These are phyloP conservation scores for Phytophthora sp. DNA, from an alignment of 352 stramenopile species.

Conservation along the genomic window DNA sequence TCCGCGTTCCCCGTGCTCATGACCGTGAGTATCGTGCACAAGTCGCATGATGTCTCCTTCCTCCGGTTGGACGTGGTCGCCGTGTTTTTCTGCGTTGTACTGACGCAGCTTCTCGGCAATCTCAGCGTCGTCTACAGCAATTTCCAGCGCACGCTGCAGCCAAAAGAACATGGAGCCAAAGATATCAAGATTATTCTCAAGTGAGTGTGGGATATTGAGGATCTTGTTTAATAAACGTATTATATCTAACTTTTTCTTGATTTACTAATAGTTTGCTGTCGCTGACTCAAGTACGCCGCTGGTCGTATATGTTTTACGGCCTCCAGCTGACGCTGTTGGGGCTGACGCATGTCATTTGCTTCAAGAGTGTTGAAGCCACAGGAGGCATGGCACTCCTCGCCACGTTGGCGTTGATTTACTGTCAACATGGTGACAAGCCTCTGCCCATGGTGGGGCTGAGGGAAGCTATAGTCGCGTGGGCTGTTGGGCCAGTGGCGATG, in stretches of 20 bases:
- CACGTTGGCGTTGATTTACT: slow-evolving; percentile 65
- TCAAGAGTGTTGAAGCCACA: slow-evolving; percentile 45
- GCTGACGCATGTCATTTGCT: slow-evolving; percentile 44
- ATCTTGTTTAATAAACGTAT: slow-evolving; percentile 2
- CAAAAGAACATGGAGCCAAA: slow-evolving; percentile 40
- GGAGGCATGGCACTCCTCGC: slow-evolving; percentile 38
- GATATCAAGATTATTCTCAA: slow-evolving; percentile 69
- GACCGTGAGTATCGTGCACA: slow-evolving; percentile 55
- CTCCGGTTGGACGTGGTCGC: slow-evolving; percentile 48
- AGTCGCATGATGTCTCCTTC: slow-evolving; percentile 43
- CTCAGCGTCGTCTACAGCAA: slow-evolving; percentile 77
- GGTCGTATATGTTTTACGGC: slow-evolving; percentile 65
- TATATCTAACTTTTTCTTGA: slow-evolving; percentile 9
- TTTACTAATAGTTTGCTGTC: slow-evolving; percentile 59
- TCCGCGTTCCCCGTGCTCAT: slow-evolving; percentile 60
- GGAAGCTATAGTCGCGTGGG: slow-evolving; percentile 55
- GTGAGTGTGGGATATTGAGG: slow-evolving; percentile 29
- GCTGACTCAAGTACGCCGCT: slow-evolving; percentile 72
- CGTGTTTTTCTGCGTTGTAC: slow-evolving; percentile 49
- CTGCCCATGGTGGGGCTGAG: slow-evolving; percentile 53
- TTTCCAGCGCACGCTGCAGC: slow-evolving; percentile 66
- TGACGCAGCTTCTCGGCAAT: slow-evolving; percentile 76
- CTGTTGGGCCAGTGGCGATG: slow-evolving; percentile 66
- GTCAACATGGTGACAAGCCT: slow-evolving; percentile 37
- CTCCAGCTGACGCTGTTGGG: slow-evolving; percentile 50